Evolutionary conservation across 768 basidiomycete genomes (phyloP), one percentile per base, ranked within the genome.

Genomic region (Boletus huronensis): DNA sequence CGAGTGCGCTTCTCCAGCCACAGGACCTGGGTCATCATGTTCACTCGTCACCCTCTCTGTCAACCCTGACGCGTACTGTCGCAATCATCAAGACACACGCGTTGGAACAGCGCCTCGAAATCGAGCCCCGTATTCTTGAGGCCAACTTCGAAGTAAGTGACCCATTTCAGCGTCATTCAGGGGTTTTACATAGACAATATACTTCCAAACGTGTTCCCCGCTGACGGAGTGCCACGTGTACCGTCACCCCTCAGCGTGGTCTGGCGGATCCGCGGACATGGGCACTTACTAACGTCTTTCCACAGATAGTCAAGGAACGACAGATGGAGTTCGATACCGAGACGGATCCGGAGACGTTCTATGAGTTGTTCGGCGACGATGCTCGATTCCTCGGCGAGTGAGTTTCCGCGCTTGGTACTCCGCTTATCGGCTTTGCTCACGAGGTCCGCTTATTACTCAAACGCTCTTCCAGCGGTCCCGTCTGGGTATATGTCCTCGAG

Each of bases 401-500:
- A 77, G 87, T 82, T 41, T 35, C 50, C 38, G 5, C 25, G 3
- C 34, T 34, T 13, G 50, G 51, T 39, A 6, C 34, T 48, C 9
- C 44, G 35, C 6, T 50, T 52, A 31, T 28, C 28, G 6, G 36
- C 19, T 49, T 54, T 54, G 45, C 64, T 60, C 44, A 61, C 29
- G 25, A 32, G 32, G 14, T 19, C 36, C 40, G 10, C 25, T 32
- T 26, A 48, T 53, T 46, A 54, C 52, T 55, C 40, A 43, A 53
- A 42, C 38, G 8, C 8, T n/a, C 29, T 32, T 29, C 50, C 57
- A 92, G 90, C 58, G 89, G 88, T 53, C 87, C 90, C 19, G 88
- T 91, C n/a, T 92, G 91, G 88, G 89, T 93, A 21, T 93, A 92
- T 69, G 87, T 93, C 36, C 85, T 93, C 57, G 91, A 92, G 67